Conservation (phyloP, 2,329 filamentous ascomycete genomes). For the Blumeria hordei region DNA sequence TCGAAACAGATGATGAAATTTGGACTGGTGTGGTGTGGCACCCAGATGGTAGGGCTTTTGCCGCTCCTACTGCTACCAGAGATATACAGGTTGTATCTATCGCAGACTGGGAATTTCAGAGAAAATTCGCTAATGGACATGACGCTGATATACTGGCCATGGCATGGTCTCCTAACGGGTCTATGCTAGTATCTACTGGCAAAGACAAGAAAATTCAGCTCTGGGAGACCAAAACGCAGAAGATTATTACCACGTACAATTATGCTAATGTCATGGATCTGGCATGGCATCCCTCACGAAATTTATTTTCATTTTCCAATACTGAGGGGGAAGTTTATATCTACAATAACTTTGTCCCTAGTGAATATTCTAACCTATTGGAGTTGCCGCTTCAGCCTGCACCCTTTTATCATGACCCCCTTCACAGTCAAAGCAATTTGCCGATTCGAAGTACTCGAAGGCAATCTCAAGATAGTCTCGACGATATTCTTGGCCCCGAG, state of each 20-base stretch:
- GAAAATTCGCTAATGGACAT: constrained; percentile 56
- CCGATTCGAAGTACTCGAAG: constrained; percentile 27
- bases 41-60: constrained; percentile 80
- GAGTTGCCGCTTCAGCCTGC: constrained; percentile 43
- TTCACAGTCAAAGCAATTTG: constrained; percentile 26
- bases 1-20: constrained; percentile 55
- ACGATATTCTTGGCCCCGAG: constrained; percentile 49
- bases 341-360: constrained; percentile 42
- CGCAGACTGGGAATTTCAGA: constrained; percentile 72
- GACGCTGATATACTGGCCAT: constrained; percentile 65
- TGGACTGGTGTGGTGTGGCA: constrained; percentile 69
- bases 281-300: constrained; percentile 74
- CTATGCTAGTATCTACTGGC: constrained; percentile 49
- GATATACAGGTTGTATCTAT: constrained; percentile 75
- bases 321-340: constrained; percentile 87
- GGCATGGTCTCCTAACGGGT: constrained; percentile 87
- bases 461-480: constrained; percentile 51
- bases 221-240: constrained; percentile 81
- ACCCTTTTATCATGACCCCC: constrained; percentile 58
- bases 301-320: constrained; percentile 76
- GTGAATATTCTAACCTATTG: constrained; percentile 31
- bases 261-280: constrained; percentile 69
- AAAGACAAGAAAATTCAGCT: constrained; percentile 47
- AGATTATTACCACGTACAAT: constrained; percentile 51
- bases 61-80: constrained; percentile 55